Evolutionary conservation across 805 yeast species (phyloP), one percentile per base, ranked within the genome.

Genomic region (Clavispora phyllophila): DNA sequence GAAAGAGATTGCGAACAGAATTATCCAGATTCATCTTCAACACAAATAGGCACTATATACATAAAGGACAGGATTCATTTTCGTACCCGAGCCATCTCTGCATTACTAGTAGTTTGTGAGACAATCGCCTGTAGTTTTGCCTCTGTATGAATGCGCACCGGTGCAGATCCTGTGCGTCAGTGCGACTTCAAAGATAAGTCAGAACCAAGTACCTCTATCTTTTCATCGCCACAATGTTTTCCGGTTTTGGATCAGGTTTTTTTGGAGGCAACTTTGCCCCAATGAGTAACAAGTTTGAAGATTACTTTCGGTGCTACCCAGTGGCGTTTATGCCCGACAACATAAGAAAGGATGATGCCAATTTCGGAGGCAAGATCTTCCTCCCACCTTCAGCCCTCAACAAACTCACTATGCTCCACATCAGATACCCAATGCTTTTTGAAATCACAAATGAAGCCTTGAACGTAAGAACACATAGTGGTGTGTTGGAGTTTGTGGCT

Each of bases 361-460:
- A 93, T 57, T 91, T 66, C 64, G 98, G 99, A 10, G 99, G 99
- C 49, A 93, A 93, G 68, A 88, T 93, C 42, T 89, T 91, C 49
- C 63, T 93, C 39, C 99, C 99, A 4, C 93, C 95, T 18, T 86
- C 96, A 29, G 93, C 98, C 0, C 75, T 93, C 49, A 85, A 83
- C 60, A 88, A 85, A 59, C 73, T 93, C 45, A 84, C 96, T 3
- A 86, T 87, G 87, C 69, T 93, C 32, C 91, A 90, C 58, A 88
- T 93, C 45, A 73, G 96, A 53, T 93, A 93, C 57, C 99, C 99
- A 0, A 93, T 93, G 99, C 72, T 93, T 38, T 93, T 93, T 58
- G 85, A 84, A 61, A 66, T 93, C 32, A 69, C 72, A 26, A 84
- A 85, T 42, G 95, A 84, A 53, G 83, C 78, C 28, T 70, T 76